Evolutionary conservation across 768 basidiomycete species (phyloP).

Genomic region (Leucosporidium yakuticum): DNA sequence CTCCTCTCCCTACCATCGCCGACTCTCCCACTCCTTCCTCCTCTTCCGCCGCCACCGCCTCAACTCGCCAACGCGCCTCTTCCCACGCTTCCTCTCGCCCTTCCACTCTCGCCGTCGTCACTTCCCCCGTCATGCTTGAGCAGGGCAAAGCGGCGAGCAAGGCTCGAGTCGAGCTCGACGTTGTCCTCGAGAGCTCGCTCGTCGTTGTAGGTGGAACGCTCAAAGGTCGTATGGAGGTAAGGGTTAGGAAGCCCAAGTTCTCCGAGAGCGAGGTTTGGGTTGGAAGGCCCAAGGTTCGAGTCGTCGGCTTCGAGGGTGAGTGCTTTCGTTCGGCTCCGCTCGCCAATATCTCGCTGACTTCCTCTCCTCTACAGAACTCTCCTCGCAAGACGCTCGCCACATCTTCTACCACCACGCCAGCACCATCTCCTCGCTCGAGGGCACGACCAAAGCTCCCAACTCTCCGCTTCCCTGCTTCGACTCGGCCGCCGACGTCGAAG

Average conservation of each 20-base stretch:
- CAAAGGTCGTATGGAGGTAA: slow-evolving; percentile 63
- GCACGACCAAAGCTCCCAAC: slow-evolving; percentile 46
- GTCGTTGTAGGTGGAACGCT: slow-evolving; percentile 74
- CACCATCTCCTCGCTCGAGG: slow-evolving; percentile 52
- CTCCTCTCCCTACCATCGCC: not conserved
- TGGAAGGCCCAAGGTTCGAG: slow-evolving; percentile 67
- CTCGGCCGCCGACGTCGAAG: slow-evolving; percentile 51
- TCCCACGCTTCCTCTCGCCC: slow-evolving; percentile 6
- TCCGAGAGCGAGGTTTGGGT: slow-evolving; percentile 57
- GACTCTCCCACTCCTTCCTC: slow-evolving; percentile 25
- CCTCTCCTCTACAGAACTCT: slow-evolving; percentile 24
- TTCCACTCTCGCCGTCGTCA: not conserved
- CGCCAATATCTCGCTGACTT: not conserved
- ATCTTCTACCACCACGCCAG: slow-evolving; percentile 75
- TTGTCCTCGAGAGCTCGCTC: slow-evolving; percentile 65
- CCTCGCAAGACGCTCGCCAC: slow-evolving; percentile 54
- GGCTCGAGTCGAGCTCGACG: slow-evolving; percentile 74
- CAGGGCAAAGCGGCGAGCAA: slow-evolving; percentile 58
- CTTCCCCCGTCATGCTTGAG: slow-evolving; percentile 52
- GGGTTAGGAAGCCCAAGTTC: slow-evolving; percentile 56
- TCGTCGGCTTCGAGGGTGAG: slow-evolving; percentile 75
- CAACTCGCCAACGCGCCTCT: slow-evolving; percentile 21
- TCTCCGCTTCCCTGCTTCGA: slow-evolving; percentile 40
- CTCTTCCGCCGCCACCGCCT: slow-evolving; percentile 21
- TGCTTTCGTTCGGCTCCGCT: not conserved